phyloP scores from a whole-genome alignment of 179 eudicot species.

The Spinacia oleracea region DNA sequence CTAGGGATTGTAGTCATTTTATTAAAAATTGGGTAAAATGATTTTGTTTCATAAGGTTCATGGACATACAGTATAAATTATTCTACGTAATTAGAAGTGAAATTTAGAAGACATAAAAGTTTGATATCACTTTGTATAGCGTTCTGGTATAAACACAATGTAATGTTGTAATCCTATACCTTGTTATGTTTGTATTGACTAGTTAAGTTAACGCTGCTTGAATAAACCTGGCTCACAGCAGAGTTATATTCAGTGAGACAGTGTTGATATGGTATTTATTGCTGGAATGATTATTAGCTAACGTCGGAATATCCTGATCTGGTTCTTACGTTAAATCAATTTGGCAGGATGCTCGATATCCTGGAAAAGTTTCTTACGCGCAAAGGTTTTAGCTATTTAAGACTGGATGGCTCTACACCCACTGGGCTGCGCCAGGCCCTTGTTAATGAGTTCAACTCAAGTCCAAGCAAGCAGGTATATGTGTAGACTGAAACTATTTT shows the following conservation, averaged over 20 bases:
- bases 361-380: conserved; percentile 89
- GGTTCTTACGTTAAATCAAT: conserved; percentile 14
- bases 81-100: not conserved
- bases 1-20: not conserved
- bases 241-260: not conserved
- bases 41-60: not conserved
- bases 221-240: not conserved
- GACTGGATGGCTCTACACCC: conserved; percentile 96
- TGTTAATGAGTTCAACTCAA: conserved; percentile 93
- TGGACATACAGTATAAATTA: not conserved
- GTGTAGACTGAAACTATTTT: conserved; percentile 9
- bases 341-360: conserved; percentile 86
- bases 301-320: not conserved
- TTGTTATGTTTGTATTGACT: not conserved
- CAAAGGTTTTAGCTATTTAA: conserved; percentile 84
- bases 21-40: not conserved
- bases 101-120: not conserved
- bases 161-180: too few species aligned
- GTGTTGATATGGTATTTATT: not conserved
- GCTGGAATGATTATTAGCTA: not conserved
- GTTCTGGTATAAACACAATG: not conserved
- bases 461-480: conserved; percentile 93
- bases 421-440: conserved; percentile 81
- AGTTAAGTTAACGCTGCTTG: not conserved
- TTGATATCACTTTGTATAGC: not conserved